Percentiles rank a stretch among this genome's conserved stretches.
These are phyloP conservation scores for Oligophagozyma castellii DNA, from an alignment of 1,139 yeast genomes.

Conservation along the genomic window DNA sequence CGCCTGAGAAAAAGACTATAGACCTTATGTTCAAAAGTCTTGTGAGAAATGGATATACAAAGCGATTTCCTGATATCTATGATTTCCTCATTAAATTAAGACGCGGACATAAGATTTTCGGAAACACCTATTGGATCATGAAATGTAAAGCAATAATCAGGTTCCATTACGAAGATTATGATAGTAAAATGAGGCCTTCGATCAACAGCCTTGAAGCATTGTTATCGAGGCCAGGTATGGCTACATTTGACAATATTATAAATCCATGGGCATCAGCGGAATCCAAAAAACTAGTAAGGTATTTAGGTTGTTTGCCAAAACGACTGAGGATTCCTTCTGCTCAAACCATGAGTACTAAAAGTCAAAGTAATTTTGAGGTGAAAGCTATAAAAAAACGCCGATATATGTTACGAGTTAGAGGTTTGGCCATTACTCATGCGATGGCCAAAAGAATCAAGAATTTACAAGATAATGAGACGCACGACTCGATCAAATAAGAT, in stretches of 20 bases:
- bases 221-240: too few species aligned
- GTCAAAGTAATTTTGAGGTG: slow-evolving; percentile 1
- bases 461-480: too few species aligned
- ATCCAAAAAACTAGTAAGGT: slow-evolving; percentile 7
- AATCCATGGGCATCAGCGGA: not conserved
- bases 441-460: slow-evolving; percentile 11
- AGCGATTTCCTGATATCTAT: slow-evolving; percentile 15
- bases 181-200: not conserved
- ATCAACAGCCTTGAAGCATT: not conserved
- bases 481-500: too few species aligned
- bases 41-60: slow-evolving; percentile 23
- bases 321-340: too few species aligned
- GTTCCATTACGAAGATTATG: slow-evolving; percentile 4
- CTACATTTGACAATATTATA: too few species aligned
- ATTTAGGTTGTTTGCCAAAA: slow-evolving; percentile 17
- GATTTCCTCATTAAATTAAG: slow-evolving; percentile 7
- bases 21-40: slow-evolving; percentile 25
- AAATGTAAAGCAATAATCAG: slow-evolving; percentile 13
- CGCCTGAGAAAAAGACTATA: slow-evolving; percentile 21
- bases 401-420: slow-evolving; percentile 11
- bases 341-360: slow-evolving; percentile 1
- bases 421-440: slow-evolving; percentile 16
- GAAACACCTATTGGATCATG: slow-evolving; percentile 16
- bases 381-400: slow-evolving; percentile 7
- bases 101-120: slow-evolving; percentile 3